Percentiles rank a stretch among this genome's conserved stretches.
These are phyloP conservation scores for Fusarium subtropicale DNA, from an alignment of 2,329 filamentous ascomycete species.

Conservation along the genomic window DNA sequence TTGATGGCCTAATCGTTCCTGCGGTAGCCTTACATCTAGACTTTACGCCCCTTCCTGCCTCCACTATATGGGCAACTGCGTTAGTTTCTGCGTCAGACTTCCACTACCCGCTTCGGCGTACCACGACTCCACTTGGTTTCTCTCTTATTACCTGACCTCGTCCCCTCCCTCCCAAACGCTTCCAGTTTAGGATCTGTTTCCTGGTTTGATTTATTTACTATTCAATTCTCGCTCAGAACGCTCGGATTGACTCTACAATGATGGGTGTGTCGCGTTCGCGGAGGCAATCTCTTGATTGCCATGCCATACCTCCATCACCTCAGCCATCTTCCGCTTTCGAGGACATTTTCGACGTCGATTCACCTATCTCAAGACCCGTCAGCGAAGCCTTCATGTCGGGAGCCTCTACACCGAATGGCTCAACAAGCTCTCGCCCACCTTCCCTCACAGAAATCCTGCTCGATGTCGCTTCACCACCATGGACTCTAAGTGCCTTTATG, in stretches of 20 bases:
- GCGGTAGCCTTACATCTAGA: conserved; percentile 44
- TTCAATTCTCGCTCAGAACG: conserved; percentile 37
- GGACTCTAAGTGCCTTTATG: conserved; percentile 93
- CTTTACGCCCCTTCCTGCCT: conserved; percentile 40
- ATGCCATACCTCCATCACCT: conserved; percentile 58
- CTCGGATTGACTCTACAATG: conserved; percentile 38
- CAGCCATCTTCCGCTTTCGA: conserved; percentile 59
- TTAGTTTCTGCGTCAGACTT: conserved; percentile 37
- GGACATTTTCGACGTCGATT: conserved; percentile 59
- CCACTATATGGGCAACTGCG: conserved; percentile 40
- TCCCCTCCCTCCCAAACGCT: conserved; percentile 32
- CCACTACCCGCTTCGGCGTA: conserved; percentile 35
- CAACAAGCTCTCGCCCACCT: conserved; percentile 61
- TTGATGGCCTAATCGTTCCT: conserved; percentile 29
- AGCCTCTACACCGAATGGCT: conserved; percentile 51
- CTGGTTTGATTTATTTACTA: conserved; percentile 21
- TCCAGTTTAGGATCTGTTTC: conserved; percentile 20
- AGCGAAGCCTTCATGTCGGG: conserved; percentile 62
- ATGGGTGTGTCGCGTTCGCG: conserved; percentile 63
- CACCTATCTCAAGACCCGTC: conserved; percentile 59
- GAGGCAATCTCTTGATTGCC: conserved; percentile 58
- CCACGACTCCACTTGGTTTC: conserved; percentile 29
- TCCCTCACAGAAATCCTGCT: conserved; percentile 88
- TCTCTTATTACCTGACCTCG: conserved; percentile 42
- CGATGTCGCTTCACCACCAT: conserved; percentile 87